A percentile compares a stretch with the other conserved stretches of the same genome.
These are phyloP conservation scores for Thermochaetoides thermophila DNA, from an alignment of 495 filamentous ascomycete species.

Conservation along the genomic window DNA sequence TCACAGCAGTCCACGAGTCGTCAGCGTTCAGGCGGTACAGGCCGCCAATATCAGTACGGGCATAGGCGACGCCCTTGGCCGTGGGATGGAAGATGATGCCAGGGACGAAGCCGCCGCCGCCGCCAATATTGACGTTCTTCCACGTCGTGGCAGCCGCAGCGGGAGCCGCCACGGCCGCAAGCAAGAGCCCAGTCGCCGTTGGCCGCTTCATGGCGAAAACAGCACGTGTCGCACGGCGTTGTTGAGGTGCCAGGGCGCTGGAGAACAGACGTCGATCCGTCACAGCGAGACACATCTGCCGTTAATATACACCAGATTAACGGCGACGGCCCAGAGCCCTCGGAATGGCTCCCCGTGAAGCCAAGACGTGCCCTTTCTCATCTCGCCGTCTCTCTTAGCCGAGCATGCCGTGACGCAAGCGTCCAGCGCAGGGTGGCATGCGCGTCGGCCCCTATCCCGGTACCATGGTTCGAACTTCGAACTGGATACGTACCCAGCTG, in stretches of 20 bases:
- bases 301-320: too few species aligned
- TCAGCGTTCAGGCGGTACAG: slow-evolving; percentile 39
- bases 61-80: slow-evolving; percentile 41
- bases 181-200: slow-evolving; percentile 19
- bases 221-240: not conserved
- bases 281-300: too few species aligned
- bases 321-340: too few species aligned
- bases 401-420: not conserved
- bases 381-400: slow-evolving; percentile 9
- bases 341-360: too few species aligned
- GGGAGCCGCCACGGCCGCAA: slow-evolving; percentile 15
- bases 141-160: slow-evolving; percentile 24
- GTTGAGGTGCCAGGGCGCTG: not conserved
- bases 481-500: not conserved
- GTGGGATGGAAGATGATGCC: slow-evolving; percentile 45
- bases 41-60: slow-evolving; percentile 48
- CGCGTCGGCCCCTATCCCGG: slow-evolving; percentile 6
- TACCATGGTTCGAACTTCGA: slow-evolving; percentile 6
- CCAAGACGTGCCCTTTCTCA: too few species aligned
- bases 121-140: slow-evolving; percentile 34
- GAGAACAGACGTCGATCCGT: too few species aligned
- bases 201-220: slow-evolving; percentile 20
- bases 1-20: slow-evolving; percentile 43
- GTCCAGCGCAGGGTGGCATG: slow-evolving; percentile 1
- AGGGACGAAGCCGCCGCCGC: slow-evolving; percentile 46